These are phyloP conservation scores for Nannochloris sp. DNA, from an alignment of 139 green algal species.

Conservation along the genomic window DNA sequence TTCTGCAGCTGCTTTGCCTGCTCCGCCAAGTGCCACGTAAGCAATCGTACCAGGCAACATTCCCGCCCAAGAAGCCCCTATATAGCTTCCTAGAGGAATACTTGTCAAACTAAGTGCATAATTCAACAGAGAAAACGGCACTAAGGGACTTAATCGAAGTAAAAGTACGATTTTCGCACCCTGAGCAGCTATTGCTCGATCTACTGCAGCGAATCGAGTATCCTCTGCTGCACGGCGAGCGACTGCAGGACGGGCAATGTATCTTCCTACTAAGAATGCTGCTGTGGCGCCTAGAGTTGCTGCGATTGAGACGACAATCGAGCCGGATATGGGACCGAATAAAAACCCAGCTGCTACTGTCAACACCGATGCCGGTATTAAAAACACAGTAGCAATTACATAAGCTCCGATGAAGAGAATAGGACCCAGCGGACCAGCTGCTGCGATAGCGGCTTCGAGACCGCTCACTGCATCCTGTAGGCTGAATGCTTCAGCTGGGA, in stretches of 20 bases:
- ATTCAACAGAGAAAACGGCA: conserved; percentile 71
- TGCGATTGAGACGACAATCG: conserved; percentile 49
- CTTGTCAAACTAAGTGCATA: conserved; percentile 57
- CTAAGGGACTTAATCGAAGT: conserved; percentile 59
- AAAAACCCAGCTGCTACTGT: conserved; percentile 68
- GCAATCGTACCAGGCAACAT: conserved; percentile 78
- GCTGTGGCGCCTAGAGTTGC: conserved; percentile 47
- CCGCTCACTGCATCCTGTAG: not conserved
- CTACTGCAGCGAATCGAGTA: conserved; percentile 36
- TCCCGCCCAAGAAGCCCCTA: conserved; percentile 62
- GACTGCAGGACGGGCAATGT: conserved; percentile 49
- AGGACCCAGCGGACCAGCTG: conserved; percentile 30
- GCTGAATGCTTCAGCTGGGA: not conserved
- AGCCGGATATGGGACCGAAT: conserved; percentile 59
- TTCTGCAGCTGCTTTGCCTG: conserved; percentile 42
- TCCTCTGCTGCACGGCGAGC: conserved; percentile 22
- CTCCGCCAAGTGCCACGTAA: conserved; percentile 63
- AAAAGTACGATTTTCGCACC: conserved; percentile 59
- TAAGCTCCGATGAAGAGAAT: conserved; percentile 55
- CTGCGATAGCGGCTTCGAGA: conserved; percentile 6
- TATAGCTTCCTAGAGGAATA: conserved; percentile 47
- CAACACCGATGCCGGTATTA: conserved; percentile 63
- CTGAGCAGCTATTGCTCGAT: conserved; percentile 37
- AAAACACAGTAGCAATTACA: conserved; percentile 47
- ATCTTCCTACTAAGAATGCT: conserved; percentile 59